Percentiles rank a stretch among this genome's conserved stretches.
Evolutionary conservation across 257 asterid genomes (phyloP).

Genomic region (Rubia yunnanensis): DNA sequence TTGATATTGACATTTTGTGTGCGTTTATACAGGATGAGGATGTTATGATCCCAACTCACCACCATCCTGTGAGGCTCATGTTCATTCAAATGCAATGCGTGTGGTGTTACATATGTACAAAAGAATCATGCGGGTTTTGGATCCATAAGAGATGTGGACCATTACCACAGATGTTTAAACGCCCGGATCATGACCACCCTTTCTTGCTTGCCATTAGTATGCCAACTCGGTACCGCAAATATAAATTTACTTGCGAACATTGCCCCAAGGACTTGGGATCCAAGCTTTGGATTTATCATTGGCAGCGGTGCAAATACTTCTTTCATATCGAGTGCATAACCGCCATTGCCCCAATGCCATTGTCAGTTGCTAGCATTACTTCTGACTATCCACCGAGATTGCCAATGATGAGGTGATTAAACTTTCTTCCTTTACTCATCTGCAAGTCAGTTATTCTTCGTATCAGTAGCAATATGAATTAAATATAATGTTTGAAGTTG

Average conservation of each 20-base stretch:
- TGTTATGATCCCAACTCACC: not conserved
- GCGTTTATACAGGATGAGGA: not conserved
- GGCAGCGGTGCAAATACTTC: not conserved
- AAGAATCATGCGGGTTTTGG: conserved; percentile 3
- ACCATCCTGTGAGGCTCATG: not conserved
- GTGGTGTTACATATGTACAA: not conserved
- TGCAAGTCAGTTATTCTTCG: too few relatives aligned
- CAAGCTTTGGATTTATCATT: not conserved
- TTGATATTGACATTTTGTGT: conserved; percentile 1
- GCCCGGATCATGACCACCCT: conserved; percentile 1
- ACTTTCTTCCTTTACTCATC: not conserved
- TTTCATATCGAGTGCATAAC: not conserved
- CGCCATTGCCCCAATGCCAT: not conserved
- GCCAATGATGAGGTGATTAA: not conserved
- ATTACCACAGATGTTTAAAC: not conserved
- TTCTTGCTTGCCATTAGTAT: not conserved
- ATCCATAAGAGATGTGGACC: conserved; percentile 8
- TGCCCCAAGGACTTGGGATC: not conserved
- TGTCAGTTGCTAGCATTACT: not conserved
- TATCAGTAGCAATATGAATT: too few relatives aligned
- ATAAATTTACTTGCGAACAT: not conserved
- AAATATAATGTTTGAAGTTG: not conserved
- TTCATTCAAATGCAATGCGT: conserved; percentile 9
- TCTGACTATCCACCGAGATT: not conserved
- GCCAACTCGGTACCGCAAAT: not conserved